Base-by-base conservation (phyloP, 108 stramenopile genomes). In the Conticribra weissflogii region DNA sequence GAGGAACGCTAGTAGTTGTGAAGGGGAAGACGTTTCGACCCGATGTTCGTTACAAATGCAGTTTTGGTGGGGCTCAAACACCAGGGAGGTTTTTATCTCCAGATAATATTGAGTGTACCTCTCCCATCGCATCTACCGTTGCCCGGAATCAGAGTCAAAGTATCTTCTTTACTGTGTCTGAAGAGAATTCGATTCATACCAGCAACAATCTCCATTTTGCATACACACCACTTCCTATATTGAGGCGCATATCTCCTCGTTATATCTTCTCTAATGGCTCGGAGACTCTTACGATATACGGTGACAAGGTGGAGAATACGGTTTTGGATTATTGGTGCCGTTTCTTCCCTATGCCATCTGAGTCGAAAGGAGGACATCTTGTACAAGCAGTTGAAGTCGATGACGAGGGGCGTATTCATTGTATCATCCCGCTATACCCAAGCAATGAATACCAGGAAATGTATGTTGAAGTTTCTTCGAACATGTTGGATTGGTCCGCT, bases 391-490 rank as follows among this genome's bases (percentile, higher is more conserved):
- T 29, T 30, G 23, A 16, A 31, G 44, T 78, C 0, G 21, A 33
- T 0, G 28, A 64, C 36, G 49, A 60, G 36, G 63, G 47, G 30
- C 47, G 54, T n/a, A 61, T 66, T 18, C 59, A 66, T 54, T 78
- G 77, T 24, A 0, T 4, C 28, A 19, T 66, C 0, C 77, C 77
- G 53, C 34, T 29, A 7, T 54, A 60, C 54, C 50, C 51, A 24
- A 30, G 24, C 22, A 61, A 51, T 18, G 44, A 34, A 22, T 46
- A 64, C 21, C 18, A 54, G 19, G 64, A 78, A 59, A 64, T 55
- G 14, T 63, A 61, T 25, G 54, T 83, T 49, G 72, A 78, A 59
- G 61, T 79, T 28, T 79, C 77, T 17, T 68, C 72, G 16, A 83
- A 83, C 68, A 51, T 60, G 19, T 33, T 44, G 47, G 82, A 83